Base-by-base conservation (phyloP, 2,329 filamentous ascomycete genomes). In the Lasiodiplodia citricola region DNA sequence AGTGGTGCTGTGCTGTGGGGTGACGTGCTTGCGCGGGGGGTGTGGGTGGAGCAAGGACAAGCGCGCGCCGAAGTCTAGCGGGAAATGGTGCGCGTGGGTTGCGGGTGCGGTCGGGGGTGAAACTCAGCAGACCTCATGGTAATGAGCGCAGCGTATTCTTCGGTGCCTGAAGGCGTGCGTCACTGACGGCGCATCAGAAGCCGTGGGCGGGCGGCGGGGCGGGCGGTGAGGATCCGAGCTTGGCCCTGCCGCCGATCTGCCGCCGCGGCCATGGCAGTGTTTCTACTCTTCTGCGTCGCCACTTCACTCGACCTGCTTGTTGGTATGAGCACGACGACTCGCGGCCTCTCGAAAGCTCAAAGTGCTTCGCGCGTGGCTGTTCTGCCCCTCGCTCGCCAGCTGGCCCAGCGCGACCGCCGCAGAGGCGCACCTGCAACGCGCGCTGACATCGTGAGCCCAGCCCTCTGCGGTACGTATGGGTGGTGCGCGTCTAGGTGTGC, bases 401-500 rank as follows among this genome's bases (percentile, higher is more conserved):
- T 64, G 31, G 60, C 60, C 47, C 6, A 38, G 14, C 10, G 18
- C 47, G 60, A 52, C 16, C 1, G 3, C 7, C 60, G 60, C 31
- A 52, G 3, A 14, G 47, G 60, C 28, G 28, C 60, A 16, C 3
- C 47, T 18, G 60, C 47, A 7, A 18, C n/a, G 5, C 60, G 60
- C n/a, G 47, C 60, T 11, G 58, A 68, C 41, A 62, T 84, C 71
- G 81, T 83, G 74, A 83, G 79, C 76, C 76, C 80, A 55, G 70
- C 75, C n/a, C 76, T 84, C 64, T 84, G 82, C 72, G 81, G 82
- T 83, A 81, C 13, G 65, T 50, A 31, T 35, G 31, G 31, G 41
- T 21, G 3, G 25, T 16, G 5, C 13, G n/a, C 14, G 41, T 25
- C 25, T 50, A 13, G 14, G 10, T 13, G 41, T 60, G 13, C 13